These are phyloP conservation scores for Epicoccum sorghinum DNA, from an alignment of 2,329 filamentous ascomycete species.

Conservation along the genomic window DNA sequence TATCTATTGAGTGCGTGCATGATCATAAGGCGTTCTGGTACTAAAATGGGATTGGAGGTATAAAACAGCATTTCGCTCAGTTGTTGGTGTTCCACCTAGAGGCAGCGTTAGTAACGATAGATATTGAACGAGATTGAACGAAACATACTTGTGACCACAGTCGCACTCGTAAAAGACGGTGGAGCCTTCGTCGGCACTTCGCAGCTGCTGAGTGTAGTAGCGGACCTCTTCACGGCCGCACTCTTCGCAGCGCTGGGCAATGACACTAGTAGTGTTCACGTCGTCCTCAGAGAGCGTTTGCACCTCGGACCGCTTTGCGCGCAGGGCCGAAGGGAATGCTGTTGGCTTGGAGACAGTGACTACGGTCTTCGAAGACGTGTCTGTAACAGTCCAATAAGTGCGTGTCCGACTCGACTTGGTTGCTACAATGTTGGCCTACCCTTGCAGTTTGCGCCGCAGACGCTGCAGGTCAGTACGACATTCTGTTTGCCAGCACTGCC, in stretches of 20 bases:
- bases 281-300: conserved; percentile 81
- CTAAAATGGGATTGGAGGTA: conserved; percentile 20
- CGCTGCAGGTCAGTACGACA: conserved; percentile 78
- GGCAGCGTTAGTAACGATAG: conserved; percentile 26
- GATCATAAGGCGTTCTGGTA: conserved; percentile 30
- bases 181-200: conserved; percentile 92
- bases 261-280: conserved; percentile 73
- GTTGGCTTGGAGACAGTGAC: conserved; percentile 84
- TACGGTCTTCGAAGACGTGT: conserved; percentile 68
- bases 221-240: conserved; percentile 84
- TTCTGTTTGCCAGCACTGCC: conserved; percentile 77
- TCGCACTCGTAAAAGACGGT: conserved; percentile 91
- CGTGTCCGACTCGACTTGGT: background rate
- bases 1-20: conserved; percentile 21
- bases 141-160: conserved; percentile 78
- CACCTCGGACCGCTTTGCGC: conserved; percentile 84
- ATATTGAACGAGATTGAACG: background rate
- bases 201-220: conserved; percentile 83
- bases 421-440: conserved; percentile 57
- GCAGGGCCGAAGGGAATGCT: conserved; percentile 87
- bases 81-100: conserved; percentile 65
- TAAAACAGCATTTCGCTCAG: conserved; percentile 53
- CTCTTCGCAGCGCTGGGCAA: conserved; percentile 74
- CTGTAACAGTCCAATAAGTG: conserved; percentile 18
- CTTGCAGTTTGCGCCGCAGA: conserved; percentile 84